A percentile compares a stretch with the other conserved stretches of the same genome.
phyloP scores from a whole-genome alignment of 352 stramenopile species.

The Thraustochytrium aureum region DNA sequence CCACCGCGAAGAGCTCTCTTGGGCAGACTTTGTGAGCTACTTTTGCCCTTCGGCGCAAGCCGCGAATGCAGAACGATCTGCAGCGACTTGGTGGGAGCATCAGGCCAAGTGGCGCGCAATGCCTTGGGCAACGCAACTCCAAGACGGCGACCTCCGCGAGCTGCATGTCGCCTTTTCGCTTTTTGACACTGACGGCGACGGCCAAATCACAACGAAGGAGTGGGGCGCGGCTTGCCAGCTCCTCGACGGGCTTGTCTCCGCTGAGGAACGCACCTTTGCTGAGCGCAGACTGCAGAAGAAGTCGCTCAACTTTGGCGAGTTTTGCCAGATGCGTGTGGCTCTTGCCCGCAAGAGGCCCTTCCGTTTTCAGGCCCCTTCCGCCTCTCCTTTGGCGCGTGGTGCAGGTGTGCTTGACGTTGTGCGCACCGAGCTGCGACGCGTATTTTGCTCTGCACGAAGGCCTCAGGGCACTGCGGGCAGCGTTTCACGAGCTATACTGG shows the following conservation, averaged over 20 bases:
- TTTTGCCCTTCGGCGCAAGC: neutral
- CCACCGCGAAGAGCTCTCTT: neutral
- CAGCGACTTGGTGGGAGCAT: neutral
- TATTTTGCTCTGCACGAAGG: neutral
- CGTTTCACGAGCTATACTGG: neutral
- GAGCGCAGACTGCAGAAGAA: neutral
- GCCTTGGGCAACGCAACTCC: conserved; percentile 5
- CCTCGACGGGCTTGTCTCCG: conserved; percentile 3
- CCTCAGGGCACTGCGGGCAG: no score
- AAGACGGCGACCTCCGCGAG: conserved; percentile 3
- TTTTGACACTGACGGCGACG: conserved; percentile 16
- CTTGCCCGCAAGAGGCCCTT: conserved; percentile 1
- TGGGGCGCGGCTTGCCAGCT: conserved; percentile 19
- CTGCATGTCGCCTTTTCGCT: conserved; percentile 33
- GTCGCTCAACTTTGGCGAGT: conserved; percentile 22
- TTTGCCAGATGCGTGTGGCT: conserved; percentile 15
- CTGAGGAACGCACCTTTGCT: neutral
- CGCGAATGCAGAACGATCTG: neutral
- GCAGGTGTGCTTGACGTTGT: neutral
- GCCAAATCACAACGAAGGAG: neutral
- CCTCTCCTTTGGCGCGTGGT: no score
- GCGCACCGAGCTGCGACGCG: neutral
- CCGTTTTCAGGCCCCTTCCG: no score
- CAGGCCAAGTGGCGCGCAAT: neutral
- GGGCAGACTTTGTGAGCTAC: conserved; percentile 38